Evolutionary conservation across 2,329 filamentous ascomycete genomes (phyloP).

Genomic region (Aureobasidium sp.): DNA sequence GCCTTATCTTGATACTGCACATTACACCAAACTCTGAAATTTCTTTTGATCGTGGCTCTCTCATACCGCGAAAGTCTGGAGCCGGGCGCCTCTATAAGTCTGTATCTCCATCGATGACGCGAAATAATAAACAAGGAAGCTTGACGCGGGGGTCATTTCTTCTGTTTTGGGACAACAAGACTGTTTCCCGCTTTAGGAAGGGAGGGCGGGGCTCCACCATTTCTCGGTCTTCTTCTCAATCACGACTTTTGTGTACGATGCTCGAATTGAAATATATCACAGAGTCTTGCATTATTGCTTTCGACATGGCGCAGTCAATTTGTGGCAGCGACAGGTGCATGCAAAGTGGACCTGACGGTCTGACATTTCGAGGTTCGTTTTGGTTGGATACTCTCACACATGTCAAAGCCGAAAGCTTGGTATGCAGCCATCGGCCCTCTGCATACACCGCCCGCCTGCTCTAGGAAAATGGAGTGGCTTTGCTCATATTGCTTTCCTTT

Average conservation of each 20-base stretch:
- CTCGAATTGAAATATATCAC: not conserved
- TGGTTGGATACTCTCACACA: not conserved
- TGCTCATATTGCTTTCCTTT: not conserved
- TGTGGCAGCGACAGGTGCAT: not conserved
- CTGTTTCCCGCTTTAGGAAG: conserved; percentile 5
- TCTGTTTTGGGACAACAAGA: not conserved
- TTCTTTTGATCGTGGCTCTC: not conserved
- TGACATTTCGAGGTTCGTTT: not conserved
- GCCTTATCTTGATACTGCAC: conserved; percentile 10
- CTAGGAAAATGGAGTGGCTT: conserved; percentile 7
- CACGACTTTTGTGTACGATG: not conserved
- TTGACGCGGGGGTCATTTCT: not conserved
- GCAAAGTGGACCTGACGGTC: not conserved
- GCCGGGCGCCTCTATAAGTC: not conserved
- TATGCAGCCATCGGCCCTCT: not conserved
- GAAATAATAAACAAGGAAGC: not conserved
- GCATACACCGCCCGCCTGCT: not conserved
- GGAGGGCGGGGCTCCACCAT: not conserved
- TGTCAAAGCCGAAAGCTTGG: conserved; percentile 10
- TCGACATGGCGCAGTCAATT: not conserved
- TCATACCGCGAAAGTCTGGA: not conserved
- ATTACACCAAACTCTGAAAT: not conserved
- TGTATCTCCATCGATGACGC: not conserved
- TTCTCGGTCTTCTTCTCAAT: no score
- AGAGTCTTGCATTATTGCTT: not conserved